A percentile compares a stretch with the other conserved stretches of the same genome.
phyloP scores from a whole-genome alignment of 768 basidiomycete genomes.

The Crepidotus variabilis region DNA sequence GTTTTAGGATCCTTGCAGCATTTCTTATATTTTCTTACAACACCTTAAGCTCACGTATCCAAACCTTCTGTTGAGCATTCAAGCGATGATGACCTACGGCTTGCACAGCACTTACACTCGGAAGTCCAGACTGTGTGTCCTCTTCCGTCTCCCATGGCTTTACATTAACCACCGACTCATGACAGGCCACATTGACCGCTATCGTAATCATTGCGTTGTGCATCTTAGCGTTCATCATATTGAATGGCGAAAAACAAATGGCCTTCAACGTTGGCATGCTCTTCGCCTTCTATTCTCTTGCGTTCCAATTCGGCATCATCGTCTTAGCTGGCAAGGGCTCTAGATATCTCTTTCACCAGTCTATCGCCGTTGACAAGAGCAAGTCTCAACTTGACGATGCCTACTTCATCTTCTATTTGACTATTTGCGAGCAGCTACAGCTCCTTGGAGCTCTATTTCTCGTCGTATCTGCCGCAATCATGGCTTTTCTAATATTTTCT shows the following conservation, averaged over 20 bases:
- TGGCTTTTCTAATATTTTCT: conserved; percentile 27
- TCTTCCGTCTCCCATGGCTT: background rate
- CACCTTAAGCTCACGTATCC: background rate
- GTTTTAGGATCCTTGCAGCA: background rate
- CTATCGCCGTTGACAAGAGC: conserved; percentile 6
- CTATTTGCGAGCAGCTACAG: conserved; percentile 29
- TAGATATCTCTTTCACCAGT: conserved; percentile 19
- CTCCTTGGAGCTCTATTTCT: conserved; percentile 24
- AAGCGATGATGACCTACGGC: background rate
- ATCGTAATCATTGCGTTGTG: conserved; percentile 25
- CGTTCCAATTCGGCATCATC: conserved; percentile 27
- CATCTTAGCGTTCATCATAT: conserved; percentile 21
- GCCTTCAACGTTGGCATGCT: conserved; percentile 27
- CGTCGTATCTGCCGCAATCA: conserved; percentile 20
- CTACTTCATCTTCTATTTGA: conserved; percentile 26
- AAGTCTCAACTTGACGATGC: conserved; percentile 11
- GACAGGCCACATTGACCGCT: conserved; percentile 27
- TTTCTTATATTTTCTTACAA: background rate
- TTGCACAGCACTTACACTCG: background rate
- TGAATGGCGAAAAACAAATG: conserved; percentile 4
- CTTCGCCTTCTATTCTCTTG: conserved; percentile 26
- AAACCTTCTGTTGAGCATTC: background rate
- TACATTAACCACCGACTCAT: background rate
- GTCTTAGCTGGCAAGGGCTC: conserved; percentile 25
- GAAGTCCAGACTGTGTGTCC: background rate